Evolutionary conservation across 306 rosid species (phyloP).

Genomic region (Malus sieversii): DNA sequence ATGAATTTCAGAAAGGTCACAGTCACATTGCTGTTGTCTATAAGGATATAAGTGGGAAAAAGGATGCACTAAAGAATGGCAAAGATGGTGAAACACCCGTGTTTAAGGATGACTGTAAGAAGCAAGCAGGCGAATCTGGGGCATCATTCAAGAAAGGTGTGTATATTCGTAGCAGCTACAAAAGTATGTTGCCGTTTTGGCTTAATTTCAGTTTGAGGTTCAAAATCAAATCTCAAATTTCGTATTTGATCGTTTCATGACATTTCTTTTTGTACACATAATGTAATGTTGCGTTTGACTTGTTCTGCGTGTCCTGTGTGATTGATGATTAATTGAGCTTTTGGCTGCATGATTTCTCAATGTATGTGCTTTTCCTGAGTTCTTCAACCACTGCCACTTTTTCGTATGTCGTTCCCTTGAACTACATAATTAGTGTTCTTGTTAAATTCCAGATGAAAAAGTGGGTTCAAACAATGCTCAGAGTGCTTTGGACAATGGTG

Average conservation of each 20-base stretch:
- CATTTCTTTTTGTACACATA: not conserved
- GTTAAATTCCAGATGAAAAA: constrained; percentile 22
- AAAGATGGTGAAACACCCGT: constrained; percentile 36
- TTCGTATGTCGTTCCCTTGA: not conserved
- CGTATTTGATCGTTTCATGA: not conserved
- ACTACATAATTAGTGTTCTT: constrained; percentile 17
- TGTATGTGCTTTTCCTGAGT: not conserved
- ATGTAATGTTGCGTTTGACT: not conserved
- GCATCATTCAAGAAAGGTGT: constrained; percentile 46
- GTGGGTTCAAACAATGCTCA: constrained; percentile 24
- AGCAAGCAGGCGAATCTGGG: constrained; percentile 25
- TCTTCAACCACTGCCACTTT: not conserved
- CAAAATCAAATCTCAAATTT: not conserved
- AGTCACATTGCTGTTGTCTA: constrained; percentile 97
- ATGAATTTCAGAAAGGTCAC: constrained; percentile 97
- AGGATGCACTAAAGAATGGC: constrained; percentile 29
- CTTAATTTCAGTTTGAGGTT: not conserved
- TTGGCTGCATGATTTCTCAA: not conserved
- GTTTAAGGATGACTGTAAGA: constrained; percentile 43
- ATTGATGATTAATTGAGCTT: not conserved
- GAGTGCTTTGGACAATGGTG: constrained; percentile 24
- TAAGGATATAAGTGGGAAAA: constrained; percentile 56
- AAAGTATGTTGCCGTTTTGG: not conserved
- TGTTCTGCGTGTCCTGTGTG: not conserved
- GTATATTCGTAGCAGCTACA: not conserved